These are phyloP conservation scores for Lithocarpus polystachyus DNA, from an alignment of 306 rosid species.

Conservation along the genomic window DNA sequence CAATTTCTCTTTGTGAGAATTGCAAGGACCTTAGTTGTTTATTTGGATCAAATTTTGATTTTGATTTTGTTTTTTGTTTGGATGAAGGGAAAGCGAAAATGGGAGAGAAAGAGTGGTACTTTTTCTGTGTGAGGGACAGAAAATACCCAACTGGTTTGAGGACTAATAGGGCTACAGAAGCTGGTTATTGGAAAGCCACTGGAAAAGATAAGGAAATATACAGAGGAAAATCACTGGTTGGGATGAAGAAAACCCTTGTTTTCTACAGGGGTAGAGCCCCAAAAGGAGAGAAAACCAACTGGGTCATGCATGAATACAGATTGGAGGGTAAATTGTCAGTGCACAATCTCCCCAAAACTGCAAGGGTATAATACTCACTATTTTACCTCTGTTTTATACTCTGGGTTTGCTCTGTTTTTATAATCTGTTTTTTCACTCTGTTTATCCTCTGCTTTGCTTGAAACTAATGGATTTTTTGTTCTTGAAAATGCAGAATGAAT, in stretches of 20 bases:
- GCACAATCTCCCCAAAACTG: constrained; percentile 82
- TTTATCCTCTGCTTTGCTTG: neutral
- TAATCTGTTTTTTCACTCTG: neutral
- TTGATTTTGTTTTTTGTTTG: neutral
- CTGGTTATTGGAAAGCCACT: constrained; percentile 97
- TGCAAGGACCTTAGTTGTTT: neutral
- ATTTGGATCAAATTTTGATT: neutral
- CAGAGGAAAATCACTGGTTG: constrained; percentile 77
- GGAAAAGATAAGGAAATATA: constrained; percentile 93
- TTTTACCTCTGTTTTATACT: neutral
- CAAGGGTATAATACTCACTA: constrained; percentile 49
- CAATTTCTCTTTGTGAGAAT: neutral
- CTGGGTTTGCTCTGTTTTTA: neutral
- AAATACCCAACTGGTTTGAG: constrained; percentile 96
- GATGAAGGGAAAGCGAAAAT: constrained; percentile 80
- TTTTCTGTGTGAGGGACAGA: constrained; percentile 89
- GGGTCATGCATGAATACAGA: constrained; percentile 98
- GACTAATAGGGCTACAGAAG: constrained; percentile 90
- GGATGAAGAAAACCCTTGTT: constrained; percentile 95
- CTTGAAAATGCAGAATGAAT: constrained; percentile 65
- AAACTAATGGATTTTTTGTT: neutral
- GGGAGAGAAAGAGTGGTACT: constrained; percentile 98
- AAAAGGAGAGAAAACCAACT: constrained; percentile 85
- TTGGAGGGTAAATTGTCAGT: constrained; percentile 79
- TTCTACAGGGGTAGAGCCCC: constrained; percentile 96